Percentiles rank a stretch among this genome's conserved stretches.
Evolutionary conservation across 176 grass and related monocot species (phyloP).

Genomic region (Aegilops bicornis): DNA sequence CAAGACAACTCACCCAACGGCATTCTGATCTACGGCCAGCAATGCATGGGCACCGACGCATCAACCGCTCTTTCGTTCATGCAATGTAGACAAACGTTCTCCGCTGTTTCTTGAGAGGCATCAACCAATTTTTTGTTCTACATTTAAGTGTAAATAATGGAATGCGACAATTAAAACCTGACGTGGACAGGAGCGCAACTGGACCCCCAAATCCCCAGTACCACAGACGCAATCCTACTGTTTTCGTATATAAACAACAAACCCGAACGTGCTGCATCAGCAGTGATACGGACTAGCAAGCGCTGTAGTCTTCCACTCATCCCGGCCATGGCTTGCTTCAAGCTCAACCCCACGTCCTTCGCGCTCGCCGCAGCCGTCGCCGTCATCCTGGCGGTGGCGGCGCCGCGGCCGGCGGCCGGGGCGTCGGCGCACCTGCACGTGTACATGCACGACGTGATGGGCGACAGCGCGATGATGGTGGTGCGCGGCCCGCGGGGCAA

Average conservation of each 20-base stretch:
- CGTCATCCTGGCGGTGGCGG: not conserved
- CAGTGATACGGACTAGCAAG: not conserved
- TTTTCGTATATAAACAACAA: not conserved
- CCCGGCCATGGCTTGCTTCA: not conserved
- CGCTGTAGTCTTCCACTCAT: not conserved
- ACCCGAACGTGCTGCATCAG: not conserved
- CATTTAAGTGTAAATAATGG: not conserved
- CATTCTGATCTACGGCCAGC: not conserved
- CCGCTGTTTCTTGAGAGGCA: too few relatives aligned
- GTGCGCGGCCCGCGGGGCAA: not conserved
- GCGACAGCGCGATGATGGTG: not conserved
- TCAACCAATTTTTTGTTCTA: not conserved
- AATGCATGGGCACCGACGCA: not conserved
- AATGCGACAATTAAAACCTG: not conserved
- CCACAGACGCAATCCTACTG: not conserved
- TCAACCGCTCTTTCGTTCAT: not conserved
- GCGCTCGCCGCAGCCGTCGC: not conserved
- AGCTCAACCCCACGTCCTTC: not conserved
- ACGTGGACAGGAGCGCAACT: not conserved
- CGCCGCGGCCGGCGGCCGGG: not conserved
- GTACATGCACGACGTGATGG: conserved; percentile 16
- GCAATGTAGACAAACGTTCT: too few relatives aligned
- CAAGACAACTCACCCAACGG: not conserved
- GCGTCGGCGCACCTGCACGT: conserved; percentile 3
- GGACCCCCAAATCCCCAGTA: not conserved